Base-by-base conservation (phyloP, 192 early-diverging fungal species). In the Backusella westeae region DNA sequence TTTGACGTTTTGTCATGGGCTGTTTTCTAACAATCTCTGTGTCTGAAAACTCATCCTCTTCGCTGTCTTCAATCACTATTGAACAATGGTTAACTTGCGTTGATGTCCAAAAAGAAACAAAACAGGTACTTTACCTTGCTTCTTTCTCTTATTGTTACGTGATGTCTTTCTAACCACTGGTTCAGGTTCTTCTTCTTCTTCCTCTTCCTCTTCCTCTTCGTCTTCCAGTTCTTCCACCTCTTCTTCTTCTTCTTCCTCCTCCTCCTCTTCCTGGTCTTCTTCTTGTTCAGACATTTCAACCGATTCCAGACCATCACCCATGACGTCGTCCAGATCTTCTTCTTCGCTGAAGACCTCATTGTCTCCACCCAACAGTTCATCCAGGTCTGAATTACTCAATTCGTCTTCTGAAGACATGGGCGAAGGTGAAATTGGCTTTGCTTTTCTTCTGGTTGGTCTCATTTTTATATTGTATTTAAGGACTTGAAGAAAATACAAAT, bases 1-100 rank as follows among this genome's bases (percentile, higher is more conserved):
- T 78, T 78, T 94, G 93, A 34, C 93, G 88, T 41, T 90, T 91
- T 7, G 93, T 94, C 63, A 94, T 73, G 49, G 85, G 80, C 65
- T 81, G 79, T n/a, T 75, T 81, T 21, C 68, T 49, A 6, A 81
- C 71, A 17, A 81, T 69, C 70, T 81, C 80, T 19, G 70, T 38
- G n/a, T 74, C 72, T 63, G 72, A 70, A 32, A 73, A 73, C 2
- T 56, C 68, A 21, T 53, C 63, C 17, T 73, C 71, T 26, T 80
- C 74, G 21, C 34, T 68, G 1, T 75, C 73, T 19, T 73, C 53
- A 72, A 42, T 56, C 39, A 46, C 69, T 75, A 59, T 44, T 67
- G 36, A 56, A 10, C n/a, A 17, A 32, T 32, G 32, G 32, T 32
- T 32, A 32, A 71, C 36, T 4, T 71, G 38, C 53, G 7, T 35